Evolutionary conservation across 2,329 filamentous ascomycete species (phyloP).

Genomic region (Metarhizium brunneum): DNA sequence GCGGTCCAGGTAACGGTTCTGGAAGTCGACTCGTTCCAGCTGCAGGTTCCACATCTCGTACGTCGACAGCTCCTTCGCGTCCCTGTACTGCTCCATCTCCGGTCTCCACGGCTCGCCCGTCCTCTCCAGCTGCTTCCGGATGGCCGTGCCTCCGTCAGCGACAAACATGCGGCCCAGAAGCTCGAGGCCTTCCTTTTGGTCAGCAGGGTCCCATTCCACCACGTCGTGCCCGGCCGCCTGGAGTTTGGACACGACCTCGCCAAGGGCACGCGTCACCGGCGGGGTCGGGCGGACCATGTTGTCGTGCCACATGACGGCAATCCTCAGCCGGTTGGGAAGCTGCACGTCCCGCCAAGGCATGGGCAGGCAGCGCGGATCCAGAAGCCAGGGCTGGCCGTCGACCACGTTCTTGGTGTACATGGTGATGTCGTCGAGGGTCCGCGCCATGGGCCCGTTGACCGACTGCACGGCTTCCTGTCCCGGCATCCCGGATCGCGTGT

Average conservation of each 20-base stretch:
- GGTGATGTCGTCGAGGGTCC: slow-evolving; percentile 44
- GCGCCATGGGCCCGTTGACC: slow-evolving; percentile 55
- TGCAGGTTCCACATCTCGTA: slow-evolving; percentile 40
- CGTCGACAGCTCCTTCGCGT: slow-evolving; percentile 28
- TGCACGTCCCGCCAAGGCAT: slow-evolving; percentile 41
- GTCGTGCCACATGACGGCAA: slow-evolving; percentile 58
- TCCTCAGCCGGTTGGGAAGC: slow-evolving; percentile 32
- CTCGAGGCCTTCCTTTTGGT: slow-evolving; percentile 27
- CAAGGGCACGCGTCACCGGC: slow-evolving; percentile 49
- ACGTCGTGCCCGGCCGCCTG: slow-evolving; percentile 38
- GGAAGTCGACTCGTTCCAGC: slow-evolving; percentile 32
- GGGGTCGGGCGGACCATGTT: slow-evolving; percentile 57
- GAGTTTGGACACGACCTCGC: slow-evolving; percentile 33
- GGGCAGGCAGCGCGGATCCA: slow-evolving; percentile 47
- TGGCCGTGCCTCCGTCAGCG: slow-evolving; percentile 35
- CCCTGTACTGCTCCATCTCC: slow-evolving; percentile 25
- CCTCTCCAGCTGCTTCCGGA: slow-evolving; percentile 26
- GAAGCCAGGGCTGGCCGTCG: slow-evolving; percentile 43
- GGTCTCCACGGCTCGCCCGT: slow-evolving; percentile 33
- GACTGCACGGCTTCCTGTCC: slow-evolving; percentile 57
- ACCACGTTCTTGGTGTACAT: slow-evolving; percentile 45
- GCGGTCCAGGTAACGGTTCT: slow-evolving; percentile 35
- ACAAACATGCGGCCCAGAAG: slow-evolving; percentile 37
- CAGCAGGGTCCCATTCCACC: slow-evolving; percentile 38
- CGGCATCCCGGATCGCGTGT: slow-evolving; percentile 46